These are phyloP conservation scores for Globomyces pollinis-pini DNA, from an alignment of 192 early-diverging fungal species.

Conservation along the genomic window DNA sequence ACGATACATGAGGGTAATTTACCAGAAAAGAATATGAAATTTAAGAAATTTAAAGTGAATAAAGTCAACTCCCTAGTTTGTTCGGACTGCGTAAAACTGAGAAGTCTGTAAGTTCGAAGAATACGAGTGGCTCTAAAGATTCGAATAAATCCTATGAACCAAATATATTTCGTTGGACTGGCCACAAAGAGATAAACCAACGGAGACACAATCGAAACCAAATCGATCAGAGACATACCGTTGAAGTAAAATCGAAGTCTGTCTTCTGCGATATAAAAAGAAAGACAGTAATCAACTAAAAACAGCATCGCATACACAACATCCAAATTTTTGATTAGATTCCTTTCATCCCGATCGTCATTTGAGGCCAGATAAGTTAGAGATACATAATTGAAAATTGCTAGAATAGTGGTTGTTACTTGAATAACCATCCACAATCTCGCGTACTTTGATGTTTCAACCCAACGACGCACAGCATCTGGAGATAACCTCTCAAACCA, in stretches of 20 bases:
- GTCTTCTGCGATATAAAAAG: constrained; percentile 49
- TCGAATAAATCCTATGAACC: constrained; percentile 46
- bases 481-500: constrained; percentile 37
- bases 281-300: constrained; percentile 36
- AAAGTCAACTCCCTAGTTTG: constrained; percentile 42
- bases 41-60: constrained; percentile 39
- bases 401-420: constrained; percentile 33
- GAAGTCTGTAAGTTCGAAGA: constrained; percentile 39
- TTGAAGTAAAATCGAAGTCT: constrained; percentile 44
- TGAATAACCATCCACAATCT: constrained; percentile 50
- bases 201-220: constrained; percentile 45
- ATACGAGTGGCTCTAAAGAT: constrained; percentile 45
- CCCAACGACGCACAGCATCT: constrained; percentile 36
- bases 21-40: constrained; percentile 44
- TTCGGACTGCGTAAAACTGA: constrained; percentile 44
- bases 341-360: constrained; percentile 16
- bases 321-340: constrained; percentile 38
- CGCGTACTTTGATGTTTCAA: constrained; percentile 25
- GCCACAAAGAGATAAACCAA: constrained; percentile 42
- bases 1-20: too few relatives aligned
- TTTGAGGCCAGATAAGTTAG: constrained; percentile 31
- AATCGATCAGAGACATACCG: constrained; percentile 33
- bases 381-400: constrained; percentile 47
- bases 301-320: constrained; percentile 37
- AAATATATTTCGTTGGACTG: constrained; percentile 31